Conservation (phyloP, 495 filamentous ascomycete species). For the Cetradonia linearis region DNA sequence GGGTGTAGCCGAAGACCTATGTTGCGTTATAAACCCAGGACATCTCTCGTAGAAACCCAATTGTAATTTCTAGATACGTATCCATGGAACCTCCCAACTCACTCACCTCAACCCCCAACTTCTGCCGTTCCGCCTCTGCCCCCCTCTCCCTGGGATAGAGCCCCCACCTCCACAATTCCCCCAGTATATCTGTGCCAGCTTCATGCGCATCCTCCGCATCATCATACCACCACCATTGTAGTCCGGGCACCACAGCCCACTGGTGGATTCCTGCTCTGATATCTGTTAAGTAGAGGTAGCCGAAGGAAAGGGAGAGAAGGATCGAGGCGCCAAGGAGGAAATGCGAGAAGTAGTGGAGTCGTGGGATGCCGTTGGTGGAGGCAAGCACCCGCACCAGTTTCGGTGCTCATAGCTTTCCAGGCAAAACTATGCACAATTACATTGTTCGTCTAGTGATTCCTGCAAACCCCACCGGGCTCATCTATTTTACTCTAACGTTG, state of each 20-base stretch:
- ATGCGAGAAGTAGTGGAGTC: neutral
- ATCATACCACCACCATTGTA: slow-evolving; percentile 59
- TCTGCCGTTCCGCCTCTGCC: slow-evolving; percentile 37
- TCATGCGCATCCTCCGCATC: slow-evolving; percentile 93
- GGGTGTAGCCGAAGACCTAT: slow-evolving; percentile 59
- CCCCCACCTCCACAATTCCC: slow-evolving; percentile 43
- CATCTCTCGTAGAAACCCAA: neutral
- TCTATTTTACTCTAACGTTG: neutral
- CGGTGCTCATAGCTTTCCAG: neutral
- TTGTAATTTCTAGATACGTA: neutral
- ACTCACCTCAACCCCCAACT: slow-evolving; percentile 39
- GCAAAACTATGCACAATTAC: neutral
- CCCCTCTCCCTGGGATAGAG: slow-evolving; percentile 67
- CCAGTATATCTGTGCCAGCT: slow-evolving; percentile 54
- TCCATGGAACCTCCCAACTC: neutral
- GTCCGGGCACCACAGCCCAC: slow-evolving; percentile 63
- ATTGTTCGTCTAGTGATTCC: neutral
- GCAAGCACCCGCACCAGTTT: neutral
- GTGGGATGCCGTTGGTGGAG: neutral
- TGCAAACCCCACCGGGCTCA: neutral
- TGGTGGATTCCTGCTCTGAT: slow-evolving; percentile 78
- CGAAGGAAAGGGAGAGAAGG: slow-evolving; percentile 38
- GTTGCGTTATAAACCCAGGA: neutral
- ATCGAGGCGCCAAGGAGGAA: slow-evolving; percentile 44
- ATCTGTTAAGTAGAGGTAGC: slow-evolving; percentile 78